phyloP scores from a whole-genome alignment of 257 asterid species.

The Prunella vulgaris region DNA sequence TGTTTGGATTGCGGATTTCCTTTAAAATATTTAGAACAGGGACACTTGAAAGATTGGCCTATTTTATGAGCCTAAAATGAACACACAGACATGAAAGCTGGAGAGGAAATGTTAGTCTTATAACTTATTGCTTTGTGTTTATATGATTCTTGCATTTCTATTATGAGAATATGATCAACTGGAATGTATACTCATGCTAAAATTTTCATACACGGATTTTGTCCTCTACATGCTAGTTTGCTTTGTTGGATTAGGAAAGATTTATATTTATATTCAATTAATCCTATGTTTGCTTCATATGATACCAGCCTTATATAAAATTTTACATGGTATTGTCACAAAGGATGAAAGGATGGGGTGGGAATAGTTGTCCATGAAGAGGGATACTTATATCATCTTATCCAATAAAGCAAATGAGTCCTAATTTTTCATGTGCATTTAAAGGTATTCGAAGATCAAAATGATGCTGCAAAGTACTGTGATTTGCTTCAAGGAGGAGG shows the following conservation, averaged over 20 bases:
- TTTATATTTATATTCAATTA: too few species aligned
- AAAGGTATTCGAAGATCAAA: conserved; percentile 89
- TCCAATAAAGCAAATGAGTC: too few species aligned
- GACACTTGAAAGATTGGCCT: background rate
- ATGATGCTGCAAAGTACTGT: conserved; percentile 84
- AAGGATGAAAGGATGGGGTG: too few species aligned
- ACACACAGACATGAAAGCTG: background rate
- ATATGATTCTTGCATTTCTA: background rate
- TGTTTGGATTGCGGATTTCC: background rate
- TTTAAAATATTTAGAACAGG: background rate
- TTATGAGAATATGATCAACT: background rate
- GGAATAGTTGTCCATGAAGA: too few species aligned
- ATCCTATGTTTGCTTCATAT: too few species aligned
- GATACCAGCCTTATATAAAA: too few species aligned
- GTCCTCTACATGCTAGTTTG: conserved; percentile 20
- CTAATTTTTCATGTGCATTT: background rate
- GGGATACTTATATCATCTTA: too few species aligned
- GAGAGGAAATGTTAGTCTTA: background rate
- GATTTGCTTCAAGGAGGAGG: conserved; percentile 96
- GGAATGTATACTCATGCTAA: background rate
- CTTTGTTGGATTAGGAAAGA: too few species aligned
- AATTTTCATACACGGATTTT: background rate
- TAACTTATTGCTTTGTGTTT: background rate
- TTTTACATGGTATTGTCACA: too few species aligned
- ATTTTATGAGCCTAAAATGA: background rate